Base-by-base conservation (phyloP, 2,329 filamentous ascomycete genomes). In the Lachnellula hyalina region DNA sequence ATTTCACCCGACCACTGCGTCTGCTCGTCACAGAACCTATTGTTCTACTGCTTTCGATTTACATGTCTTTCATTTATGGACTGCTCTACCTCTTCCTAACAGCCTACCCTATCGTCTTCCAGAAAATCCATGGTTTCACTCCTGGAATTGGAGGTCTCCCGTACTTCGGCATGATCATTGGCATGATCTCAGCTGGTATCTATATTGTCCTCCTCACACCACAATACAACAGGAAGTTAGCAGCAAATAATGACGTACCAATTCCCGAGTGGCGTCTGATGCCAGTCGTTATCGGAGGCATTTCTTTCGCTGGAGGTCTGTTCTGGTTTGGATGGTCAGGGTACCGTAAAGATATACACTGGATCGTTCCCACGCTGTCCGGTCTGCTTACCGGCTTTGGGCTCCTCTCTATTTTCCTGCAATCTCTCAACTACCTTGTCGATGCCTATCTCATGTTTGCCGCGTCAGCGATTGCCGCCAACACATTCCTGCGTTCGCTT, bases 11-110 rank as follows among this genome's bases (percentile, higher is more conserved):
- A 51, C 68, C 66, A 11, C 63, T 74, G 19, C 72, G 71, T 2
- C 59, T 76, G 32, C 77, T 90, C 11, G 80, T 87, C 56, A 77
- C 77, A 35, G 86, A 89, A 70, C 85, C 87, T 53, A 87, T 90
- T 53, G 84, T 90, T 53, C 75, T 82, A 0, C 72, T 85, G 9
- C 72, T 90, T 21, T 86, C 84, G 38, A 74, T 89, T 53, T 90
- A 90, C 72, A 86, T 86, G 75, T 80, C 84, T 42, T 90, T 90
- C 71, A 84, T 88, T 69, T 91, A 92, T 66, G 87, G 79, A 5
- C 76, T 94, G 0, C 81, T 96, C 1, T 96, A 94, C 67, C 84
- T 93, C 25, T 94, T 94, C 75, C 77, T 96, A 51, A 92, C 89
- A 0, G 88, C 90, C 1, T 95, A 95, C 64, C 86, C 88, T 0